phyloP scores from a whole-genome alignment of 192 early-diverging fungal species.

The Martensiomyces pterosporus region DNA sequence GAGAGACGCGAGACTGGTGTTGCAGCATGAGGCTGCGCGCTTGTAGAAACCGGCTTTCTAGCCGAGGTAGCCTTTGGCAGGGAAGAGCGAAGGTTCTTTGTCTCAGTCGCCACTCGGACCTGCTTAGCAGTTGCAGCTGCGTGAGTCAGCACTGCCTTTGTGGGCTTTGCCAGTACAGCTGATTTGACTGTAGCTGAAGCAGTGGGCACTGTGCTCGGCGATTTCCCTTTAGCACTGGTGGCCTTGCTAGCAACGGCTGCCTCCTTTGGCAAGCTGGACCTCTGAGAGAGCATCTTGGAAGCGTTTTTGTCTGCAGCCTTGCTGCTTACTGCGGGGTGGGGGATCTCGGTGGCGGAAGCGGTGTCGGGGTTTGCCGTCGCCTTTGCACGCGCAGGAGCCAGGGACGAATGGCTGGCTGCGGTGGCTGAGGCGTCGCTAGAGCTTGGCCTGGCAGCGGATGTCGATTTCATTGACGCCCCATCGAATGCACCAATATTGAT shows the following conservation, averaged over 20 bases:
- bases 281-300: not conserved
- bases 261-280: not conserved
- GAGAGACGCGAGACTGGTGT: not conserved
- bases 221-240: conserved; percentile 10
- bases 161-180: not conserved
- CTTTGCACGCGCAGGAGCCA: not conserved
- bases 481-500: not conserved
- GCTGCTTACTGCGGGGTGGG: not conserved
- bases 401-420: too few species aligned
- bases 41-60: too few species aligned
- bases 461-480: conserved; percentile 8
- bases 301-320: conserved; percentile 3
- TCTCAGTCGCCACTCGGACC: too few species aligned
- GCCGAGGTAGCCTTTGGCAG: too few species aligned
- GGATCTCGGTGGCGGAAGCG: not conserved
- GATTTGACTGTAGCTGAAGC: not conserved
- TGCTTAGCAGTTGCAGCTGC: not conserved
- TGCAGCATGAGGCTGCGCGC: too few species aligned
- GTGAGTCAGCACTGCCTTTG: not conserved
- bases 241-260: conserved; percentile 14
- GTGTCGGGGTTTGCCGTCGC: not conserved
- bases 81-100: too few species aligned
- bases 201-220: conserved; percentile 5
- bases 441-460: not conserved
- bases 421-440: conserved; percentile 9